These are phyloP conservation scores for Sechiopsis laciniata DNA, from an alignment of 306 rosid species.

Conservation along the genomic window DNA sequence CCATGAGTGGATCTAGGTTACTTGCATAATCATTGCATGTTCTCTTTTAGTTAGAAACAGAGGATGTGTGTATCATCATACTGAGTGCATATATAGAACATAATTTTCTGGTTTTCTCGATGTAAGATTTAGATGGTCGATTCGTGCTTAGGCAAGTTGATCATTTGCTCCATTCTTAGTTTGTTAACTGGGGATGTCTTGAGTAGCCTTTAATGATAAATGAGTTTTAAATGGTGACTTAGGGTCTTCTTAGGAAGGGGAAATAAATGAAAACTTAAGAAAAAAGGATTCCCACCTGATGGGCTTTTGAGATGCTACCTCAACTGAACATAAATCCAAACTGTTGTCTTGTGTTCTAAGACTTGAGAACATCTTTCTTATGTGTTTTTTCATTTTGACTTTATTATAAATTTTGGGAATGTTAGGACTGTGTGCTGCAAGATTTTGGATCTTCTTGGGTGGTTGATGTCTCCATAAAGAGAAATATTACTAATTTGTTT, in stretches of 20 bases:
- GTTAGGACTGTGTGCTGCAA: not conserved
- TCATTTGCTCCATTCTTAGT: too few species aligned
- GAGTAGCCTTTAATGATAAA: too few species aligned
- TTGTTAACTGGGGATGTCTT: too few species aligned
- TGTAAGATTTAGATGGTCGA: not conserved
- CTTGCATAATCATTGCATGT: not conserved
- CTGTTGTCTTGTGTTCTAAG: not conserved
- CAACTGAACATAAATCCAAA: not conserved
- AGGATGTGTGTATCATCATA: not conserved
- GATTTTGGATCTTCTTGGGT: not conserved
- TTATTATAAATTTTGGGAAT: not conserved
- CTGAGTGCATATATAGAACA: not conserved
- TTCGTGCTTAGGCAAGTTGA: not conserved
- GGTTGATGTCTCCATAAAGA: not conserved
- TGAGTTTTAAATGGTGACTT: too few species aligned
- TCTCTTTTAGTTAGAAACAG: not conserved
- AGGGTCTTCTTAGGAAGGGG: not conserved
- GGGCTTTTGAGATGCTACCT: not conserved
- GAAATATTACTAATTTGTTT: not conserved
- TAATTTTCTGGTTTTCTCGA: not conserved
- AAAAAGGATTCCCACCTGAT: not conserved
- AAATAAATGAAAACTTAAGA: not conserved
- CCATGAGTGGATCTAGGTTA: not conserved
- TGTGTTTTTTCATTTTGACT: not conserved
- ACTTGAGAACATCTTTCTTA: not conserved